Percentiles rank a stretch among this genome's conserved stretches.
Conservation (phyloP, 495 filamentous ascomycete genomes). For the Neurospora sp. region DNA sequence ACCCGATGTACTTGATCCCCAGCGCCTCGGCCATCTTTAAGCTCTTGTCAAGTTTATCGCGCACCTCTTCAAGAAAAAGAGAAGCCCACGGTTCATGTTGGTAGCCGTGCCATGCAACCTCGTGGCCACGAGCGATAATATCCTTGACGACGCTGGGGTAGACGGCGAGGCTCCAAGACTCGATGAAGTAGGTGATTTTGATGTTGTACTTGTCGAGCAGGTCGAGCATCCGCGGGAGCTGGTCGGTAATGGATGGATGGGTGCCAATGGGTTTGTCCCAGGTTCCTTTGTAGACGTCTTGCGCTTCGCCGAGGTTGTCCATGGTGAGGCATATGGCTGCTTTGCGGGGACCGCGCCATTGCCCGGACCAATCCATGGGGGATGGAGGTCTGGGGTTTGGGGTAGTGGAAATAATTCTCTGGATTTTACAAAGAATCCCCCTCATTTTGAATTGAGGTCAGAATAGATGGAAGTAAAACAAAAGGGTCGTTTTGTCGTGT, state of each 20-base stretch:
- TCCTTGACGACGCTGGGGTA: conserved; percentile 15
- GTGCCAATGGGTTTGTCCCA: conserved; percentile 21
- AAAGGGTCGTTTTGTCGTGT: neutral
- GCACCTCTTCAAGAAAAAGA: conserved; percentile 9
- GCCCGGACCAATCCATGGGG: neutral
- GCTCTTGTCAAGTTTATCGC: conserved; percentile 15
- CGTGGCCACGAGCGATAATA: conserved; percentile 13
- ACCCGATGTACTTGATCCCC: conserved; percentile 18
- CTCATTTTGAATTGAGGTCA: neutral
- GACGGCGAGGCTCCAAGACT: conserved; percentile 25
- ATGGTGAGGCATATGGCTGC: conserved; percentile 28
- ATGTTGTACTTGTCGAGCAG: conserved; percentile 16
- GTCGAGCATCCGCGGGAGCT: conserved; percentile 24
- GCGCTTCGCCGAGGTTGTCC: conserved; percentile 33
- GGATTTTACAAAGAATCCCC: neutral
- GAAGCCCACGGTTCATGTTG: conserved; percentile 23
- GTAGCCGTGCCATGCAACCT: conserved; percentile 27
- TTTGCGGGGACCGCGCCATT: conserved; percentile 18
- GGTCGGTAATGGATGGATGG: conserved; percentile 17
- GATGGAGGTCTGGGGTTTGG: neutral
- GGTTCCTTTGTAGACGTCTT: conserved; percentile 17
- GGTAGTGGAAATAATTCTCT: neutral
- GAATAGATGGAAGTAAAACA: neutral
- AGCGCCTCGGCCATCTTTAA: conserved; percentile 6
- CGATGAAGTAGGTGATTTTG: conserved; percentile 25